A percentile compares a stretch with the other conserved stretches of the same genome.
These are phyloP conservation scores for Daldinia caldariorum DNA, from an alignment of 495 filamentous ascomycete species.

Conservation along the genomic window DNA sequence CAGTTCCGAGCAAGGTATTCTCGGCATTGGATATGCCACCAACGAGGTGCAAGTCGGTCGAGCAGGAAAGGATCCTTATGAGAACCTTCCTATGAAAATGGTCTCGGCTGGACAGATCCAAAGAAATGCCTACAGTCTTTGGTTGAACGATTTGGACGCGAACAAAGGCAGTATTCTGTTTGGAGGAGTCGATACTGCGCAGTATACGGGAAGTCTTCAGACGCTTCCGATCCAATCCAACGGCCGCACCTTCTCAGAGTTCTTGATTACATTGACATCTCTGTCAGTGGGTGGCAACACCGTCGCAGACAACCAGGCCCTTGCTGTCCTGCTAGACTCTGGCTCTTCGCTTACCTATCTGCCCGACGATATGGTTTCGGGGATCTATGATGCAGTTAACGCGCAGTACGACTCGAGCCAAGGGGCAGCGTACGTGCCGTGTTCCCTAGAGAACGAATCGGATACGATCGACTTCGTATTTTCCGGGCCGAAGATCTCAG, in stretches of 20 bases:
- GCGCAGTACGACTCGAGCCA: conserved; percentile 68
- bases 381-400: conserved; percentile 70
- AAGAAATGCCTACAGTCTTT: conserved; percentile 86
- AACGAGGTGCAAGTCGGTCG: conserved; percentile 83
- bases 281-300: conserved; percentile 55
- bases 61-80: conserved; percentile 68
- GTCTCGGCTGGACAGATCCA: conserved; percentile 74
- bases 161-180: conserved; percentile 87
- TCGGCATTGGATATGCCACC: conserved; percentile 87
- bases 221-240: conserved; percentile 79
- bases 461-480: conserved; percentile 76
- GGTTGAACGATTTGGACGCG: conserved; percentile 84
- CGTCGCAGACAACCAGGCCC: conserved; percentile 64
- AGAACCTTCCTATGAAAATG: conserved; percentile 82
- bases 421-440: conserved; percentile 76
- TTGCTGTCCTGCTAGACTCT: conserved; percentile 88
- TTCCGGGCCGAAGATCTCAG: conserved; percentile 71
- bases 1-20: conserved; percentile 76
- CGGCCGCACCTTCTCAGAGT: conserved; percentile 70
- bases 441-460: conserved; percentile 67
- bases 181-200: conserved; percentile 86
- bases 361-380: conserved; percentile 70
- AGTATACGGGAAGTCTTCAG: conserved; percentile 75
- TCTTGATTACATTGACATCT: conserved; percentile 80
- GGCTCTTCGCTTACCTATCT: conserved; percentile 91